Evolutionary conservation across 352 stramenopile species (phyloP).

Genomic region (Globisporangium nagaii): DNA sequence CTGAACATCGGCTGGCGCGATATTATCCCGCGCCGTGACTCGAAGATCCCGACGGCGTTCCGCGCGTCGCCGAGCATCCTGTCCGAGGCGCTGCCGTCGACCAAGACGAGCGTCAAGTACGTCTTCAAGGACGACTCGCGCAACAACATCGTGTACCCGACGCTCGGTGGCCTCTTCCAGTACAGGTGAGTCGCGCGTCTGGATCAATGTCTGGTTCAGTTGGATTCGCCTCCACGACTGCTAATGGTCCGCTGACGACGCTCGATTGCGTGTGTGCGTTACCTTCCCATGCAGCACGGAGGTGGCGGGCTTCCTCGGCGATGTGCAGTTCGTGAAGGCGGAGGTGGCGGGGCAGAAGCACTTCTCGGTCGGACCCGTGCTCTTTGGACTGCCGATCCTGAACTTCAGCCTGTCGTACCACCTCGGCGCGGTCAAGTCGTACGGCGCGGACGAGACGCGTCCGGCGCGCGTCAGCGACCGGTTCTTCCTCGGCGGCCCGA

Average conservation of each 20-base stretch:
- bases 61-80: constrained; percentile 88
- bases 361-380: constrained; percentile 46
- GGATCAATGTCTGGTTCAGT: not conserved
- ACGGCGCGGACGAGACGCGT: constrained; percentile 61
- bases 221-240: not conserved
- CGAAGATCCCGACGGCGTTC: constrained; percentile 85
- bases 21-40: constrained; percentile 77
- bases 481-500: constrained; percentile 88
- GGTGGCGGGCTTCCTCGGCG: constrained; percentile 78
- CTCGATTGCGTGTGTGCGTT: no score
- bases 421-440: constrained; percentile 75
- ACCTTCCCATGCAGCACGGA: no score
- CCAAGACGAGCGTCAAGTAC: constrained; percentile 91
- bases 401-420: constrained; percentile 82
- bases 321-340: constrained; percentile 87
- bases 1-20: constrained; percentile 85
- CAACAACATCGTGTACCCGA: constrained; percentile 85
- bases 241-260: no score
- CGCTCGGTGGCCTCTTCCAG: constrained; percentile 84
- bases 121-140: constrained; percentile 89
- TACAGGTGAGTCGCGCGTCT: constrained; percentile 43
- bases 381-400: constrained; percentile 69
- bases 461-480: constrained; percentile 88
- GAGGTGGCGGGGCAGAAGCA: constrained; percentile 86
- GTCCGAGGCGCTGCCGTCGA: constrained; percentile 84